Conservation (phyloP, 257 asterid genomes). For the Solanum arcanum region DNA sequence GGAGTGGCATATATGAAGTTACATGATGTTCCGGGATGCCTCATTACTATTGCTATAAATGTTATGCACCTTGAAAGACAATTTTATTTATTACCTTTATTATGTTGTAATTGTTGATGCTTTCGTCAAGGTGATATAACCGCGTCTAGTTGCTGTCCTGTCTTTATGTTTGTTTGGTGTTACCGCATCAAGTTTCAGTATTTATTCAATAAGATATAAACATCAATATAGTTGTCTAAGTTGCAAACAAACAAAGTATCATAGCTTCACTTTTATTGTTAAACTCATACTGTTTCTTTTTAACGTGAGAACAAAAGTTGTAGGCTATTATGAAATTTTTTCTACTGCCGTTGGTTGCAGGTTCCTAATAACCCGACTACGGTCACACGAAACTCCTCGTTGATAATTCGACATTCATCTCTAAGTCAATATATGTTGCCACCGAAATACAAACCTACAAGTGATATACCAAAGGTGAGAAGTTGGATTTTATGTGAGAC, state of each 20-base stretch:
- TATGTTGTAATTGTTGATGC: no score
- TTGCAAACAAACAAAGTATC: neutral
- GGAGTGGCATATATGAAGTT: no score
- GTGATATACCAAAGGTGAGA: conserved; percentile 21
- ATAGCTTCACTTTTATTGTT: neutral
- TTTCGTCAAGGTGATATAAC: no score
- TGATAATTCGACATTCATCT: conserved; percentile 4
- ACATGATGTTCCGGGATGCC: no score
- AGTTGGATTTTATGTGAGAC: neutral
- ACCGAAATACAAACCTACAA: conserved; percentile 7
- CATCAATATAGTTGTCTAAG: no score
- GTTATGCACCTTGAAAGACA: no score
- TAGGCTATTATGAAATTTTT: neutral
- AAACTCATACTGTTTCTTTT: neutral
- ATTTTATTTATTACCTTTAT: no score
- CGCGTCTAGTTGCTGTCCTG: no score
- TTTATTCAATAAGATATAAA: no score
- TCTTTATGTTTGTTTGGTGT: no score
- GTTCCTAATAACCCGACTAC: conserved; percentile 9
- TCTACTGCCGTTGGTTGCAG: neutral
- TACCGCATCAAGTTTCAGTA: no score
- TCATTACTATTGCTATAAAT: no score
- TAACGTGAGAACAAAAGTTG: neutral
- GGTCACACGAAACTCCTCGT: neutral
- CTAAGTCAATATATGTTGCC: neutral